phyloP scores from a whole-genome alignment of 2,329 filamentous ascomycete genomes.

The Cytospora mali region DNA sequence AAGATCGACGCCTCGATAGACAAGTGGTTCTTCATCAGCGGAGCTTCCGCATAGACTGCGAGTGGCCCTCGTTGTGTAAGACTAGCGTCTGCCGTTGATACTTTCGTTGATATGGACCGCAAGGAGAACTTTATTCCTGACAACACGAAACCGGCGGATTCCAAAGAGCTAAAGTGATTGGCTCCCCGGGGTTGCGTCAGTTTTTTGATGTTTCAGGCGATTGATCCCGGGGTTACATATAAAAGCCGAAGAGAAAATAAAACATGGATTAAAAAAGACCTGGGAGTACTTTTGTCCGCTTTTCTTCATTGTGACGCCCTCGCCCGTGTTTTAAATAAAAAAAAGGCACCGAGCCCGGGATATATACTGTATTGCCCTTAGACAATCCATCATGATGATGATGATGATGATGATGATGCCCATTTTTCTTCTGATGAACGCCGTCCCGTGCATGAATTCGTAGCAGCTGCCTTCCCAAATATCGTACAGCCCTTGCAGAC shows the following conservation, averaged over 20 bases:
- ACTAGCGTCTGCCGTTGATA: constrained; percentile 13
- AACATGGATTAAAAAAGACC: not conserved
- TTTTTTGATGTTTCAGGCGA: not conserved
- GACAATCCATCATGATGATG: not conserved
- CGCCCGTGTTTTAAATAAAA: not conserved
- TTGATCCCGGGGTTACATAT: constrained; percentile 15
- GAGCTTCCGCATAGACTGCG: constrained; percentile 72
- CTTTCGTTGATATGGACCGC: not conserved
- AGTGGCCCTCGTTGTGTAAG: constrained; percentile 23
- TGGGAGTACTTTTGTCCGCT: not conserved
- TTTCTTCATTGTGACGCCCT: not conserved
- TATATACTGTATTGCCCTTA: not conserved
- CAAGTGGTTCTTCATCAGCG: constrained; percentile 99
- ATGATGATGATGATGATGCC: not conserved
- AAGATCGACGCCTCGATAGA: constrained; percentile 96
- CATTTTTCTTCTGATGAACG: constrained; percentile 1
- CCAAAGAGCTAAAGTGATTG: constrained; percentile 7
- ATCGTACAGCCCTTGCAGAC: not conserved
- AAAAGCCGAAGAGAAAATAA: constrained; percentile 7
- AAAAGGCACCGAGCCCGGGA: not conserved
- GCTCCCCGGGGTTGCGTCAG: constrained; percentile 4
- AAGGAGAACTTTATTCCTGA: not conserved
- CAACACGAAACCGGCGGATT: not conserved
- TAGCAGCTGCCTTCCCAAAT: not conserved
- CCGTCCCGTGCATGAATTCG: constrained; percentile 22